Evolutionary conservation across 805 yeast species (phyloP), one percentile per base, ranked within the genome.

Genomic region (Groenewaldozyma salmanticensis): DNA sequence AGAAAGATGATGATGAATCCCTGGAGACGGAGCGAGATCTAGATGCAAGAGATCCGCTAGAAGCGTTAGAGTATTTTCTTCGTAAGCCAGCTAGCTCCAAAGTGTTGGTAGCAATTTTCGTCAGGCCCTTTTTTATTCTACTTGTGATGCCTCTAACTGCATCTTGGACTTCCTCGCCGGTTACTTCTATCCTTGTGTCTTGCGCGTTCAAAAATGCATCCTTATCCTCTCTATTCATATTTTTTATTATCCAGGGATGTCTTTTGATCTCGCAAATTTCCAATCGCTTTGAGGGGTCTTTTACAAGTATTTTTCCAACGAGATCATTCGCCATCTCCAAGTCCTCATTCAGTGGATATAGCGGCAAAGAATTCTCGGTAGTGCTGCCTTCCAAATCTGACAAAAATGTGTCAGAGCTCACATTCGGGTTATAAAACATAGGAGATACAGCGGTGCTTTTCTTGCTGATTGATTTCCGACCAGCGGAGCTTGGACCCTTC

Each of bases 141-240:
- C 75, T 71, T 5, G 87, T 88, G 37, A 86, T 70, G n/a, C 95
- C 95, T 27, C 79, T 71, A 2, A 86, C 86, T 1, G 95, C 95
- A 46, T 76, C 73, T 47, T 77, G 73, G 5, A 83, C 71, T 45
- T 86, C 95, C 43, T 78, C 79, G 36, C 68, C 71, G 2, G 80
- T 68, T 5, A 81, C 79, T 29, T 72, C 71, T 38, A 80, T 77
- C 52, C 67, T 73, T 32, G 51, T 51, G 32, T 58, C 57, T 27
- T 50, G 49, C 33, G 48, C 50, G 32, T 52, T 50, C 39, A 55
- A 24, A 49, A 64, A 60, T 43, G 59, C 54, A 24, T 24, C 29
- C 7, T 9, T 7, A 19, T 38, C 40, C 35, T 52, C 56, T 42
- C 51, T 45, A 35, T 51, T 45, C 46, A 74, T 55, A 35, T 67